Evolutionary conservation across 202 grass and related monocot species (phyloP).

Genomic region (Setaria viridis): DNA sequence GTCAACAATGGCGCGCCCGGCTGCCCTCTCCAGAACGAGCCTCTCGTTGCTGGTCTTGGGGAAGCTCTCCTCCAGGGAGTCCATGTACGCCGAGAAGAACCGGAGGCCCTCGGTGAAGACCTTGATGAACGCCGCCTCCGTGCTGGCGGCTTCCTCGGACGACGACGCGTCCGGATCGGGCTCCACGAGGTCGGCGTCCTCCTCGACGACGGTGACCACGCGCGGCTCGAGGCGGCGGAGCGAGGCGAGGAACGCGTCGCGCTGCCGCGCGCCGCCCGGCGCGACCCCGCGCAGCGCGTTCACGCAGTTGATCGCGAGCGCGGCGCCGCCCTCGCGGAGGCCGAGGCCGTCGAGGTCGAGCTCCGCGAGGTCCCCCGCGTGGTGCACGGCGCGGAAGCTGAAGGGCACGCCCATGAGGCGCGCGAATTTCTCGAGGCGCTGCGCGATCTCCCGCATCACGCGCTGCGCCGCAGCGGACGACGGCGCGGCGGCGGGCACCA

Average conservation of each 20-base stretch:
- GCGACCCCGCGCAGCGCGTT: conserved; percentile 70
- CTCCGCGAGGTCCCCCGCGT: conserved; percentile 69
- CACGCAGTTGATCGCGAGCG: conserved; percentile 85
- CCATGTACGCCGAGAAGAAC: conserved; percentile 90
- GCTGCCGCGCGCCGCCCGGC: conserved; percentile 51
- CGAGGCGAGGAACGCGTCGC: conserved; percentile 59
- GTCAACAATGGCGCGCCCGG: conserved; percentile 75
- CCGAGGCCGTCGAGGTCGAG: conserved; percentile 75
- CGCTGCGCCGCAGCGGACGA: conserved; percentile 61
- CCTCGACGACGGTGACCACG: conserved; percentile 83
- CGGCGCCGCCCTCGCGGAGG: conserved; percentile 53
- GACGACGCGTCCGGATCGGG: background rate
- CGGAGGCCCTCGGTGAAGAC: conserved; percentile 74
- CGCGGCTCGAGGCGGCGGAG: conserved; percentile 68
- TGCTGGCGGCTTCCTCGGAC: conserved; percentile 25
- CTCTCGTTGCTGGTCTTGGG: conserved; percentile 82
- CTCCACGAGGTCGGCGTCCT: conserved; percentile 72
- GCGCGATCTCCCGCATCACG: conserved; percentile 89
- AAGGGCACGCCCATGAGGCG: conserved; percentile 95
- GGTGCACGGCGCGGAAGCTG: conserved; percentile 80
- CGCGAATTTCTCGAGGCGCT: conserved; percentile 95
- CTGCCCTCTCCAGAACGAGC: conserved; percentile 70
- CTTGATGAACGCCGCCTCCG: conserved; percentile 74
- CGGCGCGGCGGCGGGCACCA: conserved; percentile 55
- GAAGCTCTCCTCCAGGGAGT: conserved; percentile 90